Evolutionary conservation across 1,139 yeast species (phyloP), one percentile per base, ranked within the genome.

Genomic region (Hyphopichia wangnamkhiaoensis): DNA sequence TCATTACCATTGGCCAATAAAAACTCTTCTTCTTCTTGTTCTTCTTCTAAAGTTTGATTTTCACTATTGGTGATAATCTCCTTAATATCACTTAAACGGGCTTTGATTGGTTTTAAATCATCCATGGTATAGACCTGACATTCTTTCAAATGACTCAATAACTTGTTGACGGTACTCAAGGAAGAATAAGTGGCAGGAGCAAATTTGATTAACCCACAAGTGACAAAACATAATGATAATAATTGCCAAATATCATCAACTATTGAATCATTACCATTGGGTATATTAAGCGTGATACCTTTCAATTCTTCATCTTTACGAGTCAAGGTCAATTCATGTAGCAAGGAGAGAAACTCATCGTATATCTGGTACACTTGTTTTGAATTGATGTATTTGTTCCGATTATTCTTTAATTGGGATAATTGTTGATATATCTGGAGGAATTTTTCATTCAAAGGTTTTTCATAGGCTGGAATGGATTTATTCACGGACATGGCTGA

Each of bases 121-220:
- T 84, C 88, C 44, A 79, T 80, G 1, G 97, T 90, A 61, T 83
- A 90, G 14, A 87, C 88, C 41, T 81, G 82, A 40, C 89, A 80
- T 54, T 87, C 96, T 49, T 80, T 77, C 45, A 91, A 69, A 62
- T 91, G 98, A 45, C 81, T 86, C 48, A 93, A 71, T 43, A 93
- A 68, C 51, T 93, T 80, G 62, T 82, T 82, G 9, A 93, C 95
- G 0, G 97, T 88, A 33, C 90, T 76, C 35, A 91, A 68, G 6
- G 95, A 86, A 7, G 96, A 90, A 63, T 86, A 93, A 1, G 96
- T 88, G 2, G 97, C 96, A 1, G 97, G 96, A 1, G 96, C 96
- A 32, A 88, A 79, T 50, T 89, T 84, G 40, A 85, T 85, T 50
- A 89, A 72, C 2, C 98, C 98, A 45, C 94, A 94, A 1, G 98